Conservation (phyloP, 2,329 filamentous ascomycete species). For the Colletotrichum chlorophyti region DNA sequence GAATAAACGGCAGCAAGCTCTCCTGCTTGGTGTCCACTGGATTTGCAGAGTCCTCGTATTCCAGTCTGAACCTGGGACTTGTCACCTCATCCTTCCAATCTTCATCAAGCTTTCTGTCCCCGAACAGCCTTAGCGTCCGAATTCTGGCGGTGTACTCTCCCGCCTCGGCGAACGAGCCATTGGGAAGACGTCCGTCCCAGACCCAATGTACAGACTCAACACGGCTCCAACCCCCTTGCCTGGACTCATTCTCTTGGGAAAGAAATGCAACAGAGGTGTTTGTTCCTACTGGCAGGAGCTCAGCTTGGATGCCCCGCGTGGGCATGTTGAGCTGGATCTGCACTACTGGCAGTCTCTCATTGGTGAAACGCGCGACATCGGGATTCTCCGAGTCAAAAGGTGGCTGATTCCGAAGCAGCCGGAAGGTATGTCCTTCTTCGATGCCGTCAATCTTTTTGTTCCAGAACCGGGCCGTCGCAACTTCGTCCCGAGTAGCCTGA, state of each 20-base stretch:
- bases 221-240: background rate
- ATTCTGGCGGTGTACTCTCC: background rate
- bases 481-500: background rate
- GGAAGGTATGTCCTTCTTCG: background rate
- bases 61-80: background rate
- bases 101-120: background rate
- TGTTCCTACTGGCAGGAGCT: background rate
- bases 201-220: background rate
- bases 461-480: background rate
- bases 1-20: no score
- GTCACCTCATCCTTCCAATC: background rate
- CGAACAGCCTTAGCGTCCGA: background rate
- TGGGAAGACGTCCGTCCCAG: background rate
- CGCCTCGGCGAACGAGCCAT: background rate
- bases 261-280: background rate
- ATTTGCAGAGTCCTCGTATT: no score
- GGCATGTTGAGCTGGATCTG: background rate
- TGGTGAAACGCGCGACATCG: background rate
- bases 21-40: no score
- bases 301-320: background rate
- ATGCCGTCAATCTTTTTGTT: background rate
- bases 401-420: background rate
- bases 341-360: background rate
- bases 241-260: background rate
- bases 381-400: background rate